Percentiles rank a stretch among this genome's conserved stretches.
Evolutionary conservation across 140 eudicot genomes (phyloP).

Genomic region (Anethum foeniculum): DNA sequence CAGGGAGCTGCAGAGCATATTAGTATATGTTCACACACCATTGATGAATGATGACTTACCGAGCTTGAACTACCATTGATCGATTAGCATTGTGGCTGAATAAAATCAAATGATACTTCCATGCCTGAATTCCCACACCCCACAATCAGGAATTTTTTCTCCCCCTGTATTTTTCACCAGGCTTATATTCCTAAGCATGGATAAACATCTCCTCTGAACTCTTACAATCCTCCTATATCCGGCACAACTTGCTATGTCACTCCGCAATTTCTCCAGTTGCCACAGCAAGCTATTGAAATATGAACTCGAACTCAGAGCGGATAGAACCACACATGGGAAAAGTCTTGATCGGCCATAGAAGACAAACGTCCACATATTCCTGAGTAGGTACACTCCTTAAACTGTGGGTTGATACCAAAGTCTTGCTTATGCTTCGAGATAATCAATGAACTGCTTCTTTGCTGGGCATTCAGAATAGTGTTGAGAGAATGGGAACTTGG

Average conservation of each 20-base stretch:
- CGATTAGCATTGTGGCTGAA: slow-evolving; percentile 64
- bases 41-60: slow-evolving; percentile 35
- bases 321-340: slow-evolving; percentile 18
- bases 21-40: background rate
- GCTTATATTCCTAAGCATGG: slow-evolving; percentile 68
- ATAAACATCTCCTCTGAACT: slow-evolving; percentile 62
- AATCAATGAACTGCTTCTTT: slow-evolving; percentile 60
- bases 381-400: slow-evolving; percentile 54
- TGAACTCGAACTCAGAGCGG: slow-evolving; percentile 52
- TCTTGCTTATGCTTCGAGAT: slow-evolving; percentile 57
- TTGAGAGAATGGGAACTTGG: slow-evolving; percentile 59
- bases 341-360: slow-evolving; percentile 61
- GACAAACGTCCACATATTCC: slow-evolving; percentile 57
- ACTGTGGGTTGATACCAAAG: slow-evolving; percentile 56
- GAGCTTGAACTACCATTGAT: slow-evolving; percentile 71
- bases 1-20: background rate
- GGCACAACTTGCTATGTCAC: slow-evolving; percentile 34
- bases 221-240: slow-evolving; percentile 51
- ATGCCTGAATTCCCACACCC: slow-evolving; percentile 95
- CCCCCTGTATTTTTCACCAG: slow-evolving; percentile 54
- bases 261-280: slow-evolving; percentile 86
- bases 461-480: slow-evolving; percentile 69
- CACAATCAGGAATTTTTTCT: slow-evolving; percentile 65
- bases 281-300: slow-evolving; percentile 69
- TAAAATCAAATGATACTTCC: slow-evolving; percentile 92